Evolutionary conservation across 1,284 basidiomycete species (phyloP).

Genomic region (Ceratobasidium papillatum): DNA sequence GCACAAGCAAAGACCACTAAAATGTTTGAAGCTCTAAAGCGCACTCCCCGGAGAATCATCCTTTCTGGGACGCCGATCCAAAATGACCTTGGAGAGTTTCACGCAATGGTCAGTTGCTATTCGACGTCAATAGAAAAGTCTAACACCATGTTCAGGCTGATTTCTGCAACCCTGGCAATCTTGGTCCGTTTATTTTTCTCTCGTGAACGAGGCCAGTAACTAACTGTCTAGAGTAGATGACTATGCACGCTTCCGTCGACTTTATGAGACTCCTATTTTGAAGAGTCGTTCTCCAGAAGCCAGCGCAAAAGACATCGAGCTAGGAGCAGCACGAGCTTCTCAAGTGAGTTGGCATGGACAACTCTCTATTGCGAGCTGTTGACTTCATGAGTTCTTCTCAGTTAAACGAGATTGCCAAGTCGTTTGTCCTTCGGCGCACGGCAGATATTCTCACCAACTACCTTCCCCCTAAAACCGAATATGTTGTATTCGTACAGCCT

Average conservation of each 20-base stretch:
- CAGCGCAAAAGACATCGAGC: conserved; percentile 71
- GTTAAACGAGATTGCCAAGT: conserved; percentile 80
- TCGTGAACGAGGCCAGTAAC: not conserved
- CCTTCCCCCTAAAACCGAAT: conserved; percentile 94
- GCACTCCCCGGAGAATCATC: conserved; percentile 79
- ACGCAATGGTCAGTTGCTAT: conserved; percentile 78
- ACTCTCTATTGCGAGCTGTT: conserved; percentile 1
- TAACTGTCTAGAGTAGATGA: conserved; percentile 59
- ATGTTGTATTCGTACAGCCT: conserved; percentile 89
- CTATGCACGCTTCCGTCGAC: conserved; percentile 76
- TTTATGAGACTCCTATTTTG: conserved; percentile 91
- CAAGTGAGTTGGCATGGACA: conserved; percentile 65
- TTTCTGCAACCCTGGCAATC: conserved; percentile 91
- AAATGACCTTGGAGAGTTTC: conserved; percentile 95
- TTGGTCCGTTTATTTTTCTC: conserved; percentile 62
- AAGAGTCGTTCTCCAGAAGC: conserved; percentile 85
- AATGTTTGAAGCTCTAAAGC: conserved; percentile 81
- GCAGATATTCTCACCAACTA: conserved; percentile 83
- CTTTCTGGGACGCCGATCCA: conserved; percentile 97
- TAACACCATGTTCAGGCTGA: conserved; percentile 65
- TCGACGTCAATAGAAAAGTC: not conserved
- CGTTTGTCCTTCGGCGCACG: conserved; percentile 91
- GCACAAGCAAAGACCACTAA: conserved; percentile 90
- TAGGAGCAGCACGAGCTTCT: conserved; percentile 75
- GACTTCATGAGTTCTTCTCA: conserved; percentile 50